Conservation (phyloP, 2,329 filamentous ascomycete species). For the Lecanosticta acicola region DNA sequence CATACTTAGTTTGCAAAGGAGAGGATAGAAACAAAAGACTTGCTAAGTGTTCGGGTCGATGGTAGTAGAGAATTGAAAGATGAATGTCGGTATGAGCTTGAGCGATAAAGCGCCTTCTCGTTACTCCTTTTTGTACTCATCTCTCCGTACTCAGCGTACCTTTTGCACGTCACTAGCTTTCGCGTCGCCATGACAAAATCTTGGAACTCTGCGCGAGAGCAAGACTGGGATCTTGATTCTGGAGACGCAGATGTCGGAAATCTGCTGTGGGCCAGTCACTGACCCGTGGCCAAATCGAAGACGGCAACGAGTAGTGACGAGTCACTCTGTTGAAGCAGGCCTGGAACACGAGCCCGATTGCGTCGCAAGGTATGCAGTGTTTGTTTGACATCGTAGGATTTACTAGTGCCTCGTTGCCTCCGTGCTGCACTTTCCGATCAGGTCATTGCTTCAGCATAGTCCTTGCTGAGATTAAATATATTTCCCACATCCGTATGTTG, state of each 20-base stretch:
- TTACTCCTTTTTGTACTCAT: not conserved
- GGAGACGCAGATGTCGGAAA: not conserved
- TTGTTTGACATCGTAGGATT: not conserved
- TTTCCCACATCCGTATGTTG: not conserved
- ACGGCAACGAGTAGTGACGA: not conserved
- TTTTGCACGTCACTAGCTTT: not conserved
- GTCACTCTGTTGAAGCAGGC: not conserved
- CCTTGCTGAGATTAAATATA: not conserved
- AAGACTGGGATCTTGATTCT: not conserved
- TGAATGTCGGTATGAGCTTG: no score
- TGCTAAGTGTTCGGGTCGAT: no score
- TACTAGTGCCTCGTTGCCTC: not conserved
- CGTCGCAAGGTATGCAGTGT: not conserved
- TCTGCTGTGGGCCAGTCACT: not conserved
- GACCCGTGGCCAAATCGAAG: not conserved
- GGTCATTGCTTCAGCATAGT: not conserved
- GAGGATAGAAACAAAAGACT: not conserved
- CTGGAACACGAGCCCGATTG: not conserved
- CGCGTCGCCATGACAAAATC: not conserved
- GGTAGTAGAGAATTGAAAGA: no score
- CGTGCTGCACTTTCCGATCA: not conserved
- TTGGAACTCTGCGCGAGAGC: not conserved
- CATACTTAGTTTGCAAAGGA: not conserved
- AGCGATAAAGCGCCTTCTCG: no score
- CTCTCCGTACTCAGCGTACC: not conserved